Conservation (phyloP, 768 basidiomycete species). For the Trametopsis cervina region DNA sequence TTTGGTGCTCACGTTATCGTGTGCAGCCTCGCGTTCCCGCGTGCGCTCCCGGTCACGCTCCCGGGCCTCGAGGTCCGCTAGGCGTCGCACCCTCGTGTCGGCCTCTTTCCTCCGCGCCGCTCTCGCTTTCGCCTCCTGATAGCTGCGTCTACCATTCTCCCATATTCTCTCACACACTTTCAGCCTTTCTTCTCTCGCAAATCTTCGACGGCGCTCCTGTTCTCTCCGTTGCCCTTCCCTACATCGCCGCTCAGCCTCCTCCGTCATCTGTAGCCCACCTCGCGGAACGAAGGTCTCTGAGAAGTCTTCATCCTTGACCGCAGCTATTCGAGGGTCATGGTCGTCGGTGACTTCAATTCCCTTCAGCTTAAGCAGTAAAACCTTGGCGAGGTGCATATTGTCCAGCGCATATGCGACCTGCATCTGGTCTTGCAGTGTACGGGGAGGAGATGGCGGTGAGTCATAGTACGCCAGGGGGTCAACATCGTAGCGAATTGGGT, state of each 20-base stretch:
- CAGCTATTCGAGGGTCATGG: conserved; percentile 56
- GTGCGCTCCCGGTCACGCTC: conserved; percentile 17
- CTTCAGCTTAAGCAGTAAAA: conserved; percentile 51
- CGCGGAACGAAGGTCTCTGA: conserved; percentile 31
- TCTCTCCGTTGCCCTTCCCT: conserved; percentile 29
- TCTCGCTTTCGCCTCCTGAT: conserved; percentile 20
- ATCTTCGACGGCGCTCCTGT: conserved; percentile 26
- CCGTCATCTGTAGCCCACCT: conserved; percentile 34
- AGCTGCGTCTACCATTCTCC: conserved; percentile 18
- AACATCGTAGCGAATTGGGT: conserved; percentile 25
- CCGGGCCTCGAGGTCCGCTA: conserved; percentile 16
- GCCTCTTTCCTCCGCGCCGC: conserved; percentile 17
- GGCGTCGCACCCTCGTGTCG: conserved; percentile 15
- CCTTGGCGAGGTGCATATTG: conserved; percentile 59
- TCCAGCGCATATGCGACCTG: conserved; percentile 63
- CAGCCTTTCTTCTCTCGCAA: conserved; percentile 24
- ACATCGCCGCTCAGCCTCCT: conserved; percentile 33
- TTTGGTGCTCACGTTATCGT: conserved; percentile 9
- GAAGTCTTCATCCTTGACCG: conserved; percentile 47
- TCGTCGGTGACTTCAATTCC: conserved; percentile 55
- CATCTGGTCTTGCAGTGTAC: conserved; percentile 53
- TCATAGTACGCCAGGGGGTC: conserved; percentile 36
- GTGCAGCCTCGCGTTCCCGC: conserved; percentile 13
- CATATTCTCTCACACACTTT: conserved; percentile 21
- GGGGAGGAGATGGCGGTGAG: conserved; percentile 34